A percentile compares a stretch with the other conserved stretches of the same genome.
Conservation (phyloP, 2,329 filamentous ascomycete genomes). For the Arthrocladium fulminans region DNA sequence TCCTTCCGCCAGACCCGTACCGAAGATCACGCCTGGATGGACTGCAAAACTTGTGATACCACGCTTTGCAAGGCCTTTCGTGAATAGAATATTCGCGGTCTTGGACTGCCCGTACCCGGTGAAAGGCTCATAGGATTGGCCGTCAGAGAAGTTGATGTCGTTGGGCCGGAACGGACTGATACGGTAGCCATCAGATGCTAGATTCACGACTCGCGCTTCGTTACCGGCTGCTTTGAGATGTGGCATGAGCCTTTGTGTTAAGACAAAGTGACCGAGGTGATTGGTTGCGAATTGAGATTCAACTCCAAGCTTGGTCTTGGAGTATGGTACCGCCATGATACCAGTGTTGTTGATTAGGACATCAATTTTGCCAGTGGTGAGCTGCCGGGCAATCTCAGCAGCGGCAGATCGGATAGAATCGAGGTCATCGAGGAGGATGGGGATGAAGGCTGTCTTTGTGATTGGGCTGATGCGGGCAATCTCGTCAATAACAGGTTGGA, state of each 20-base stretch:
- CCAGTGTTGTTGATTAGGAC: conserved; percentile 30
- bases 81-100: conserved; percentile 38
- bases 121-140: conserved; percentile 29
- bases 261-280: conserved; percentile 29
- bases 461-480: conserved; percentile 15
- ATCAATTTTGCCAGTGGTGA: conserved; percentile 22
- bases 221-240: conserved; percentile 21
- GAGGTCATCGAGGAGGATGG: conserved; percentile 17
- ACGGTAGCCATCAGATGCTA: conserved; percentile 39
- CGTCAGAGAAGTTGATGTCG: conserved; percentile 23
- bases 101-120: conserved; percentile 41
- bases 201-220: conserved; percentile 31
- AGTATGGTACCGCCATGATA: conserved; percentile 24
- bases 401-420: conserved; percentile 23
- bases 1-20: not conserved
- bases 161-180: conserved; percentile 29
- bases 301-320: conserved; percentile 25
- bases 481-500: conserved; percentile 23
- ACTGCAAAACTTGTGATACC: conserved; percentile 33
- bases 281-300: conserved; percentile 30
- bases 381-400: conserved; percentile 17
- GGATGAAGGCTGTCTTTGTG: conserved; percentile 17
- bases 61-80: conserved; percentile 30
- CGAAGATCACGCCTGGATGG: conserved; percentile 30
- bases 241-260: conserved; percentile 26